These are phyloP conservation scores for Taphrina confusa DNA, from an alignment of 1,139 yeast species.

Conservation along the genomic window DNA sequence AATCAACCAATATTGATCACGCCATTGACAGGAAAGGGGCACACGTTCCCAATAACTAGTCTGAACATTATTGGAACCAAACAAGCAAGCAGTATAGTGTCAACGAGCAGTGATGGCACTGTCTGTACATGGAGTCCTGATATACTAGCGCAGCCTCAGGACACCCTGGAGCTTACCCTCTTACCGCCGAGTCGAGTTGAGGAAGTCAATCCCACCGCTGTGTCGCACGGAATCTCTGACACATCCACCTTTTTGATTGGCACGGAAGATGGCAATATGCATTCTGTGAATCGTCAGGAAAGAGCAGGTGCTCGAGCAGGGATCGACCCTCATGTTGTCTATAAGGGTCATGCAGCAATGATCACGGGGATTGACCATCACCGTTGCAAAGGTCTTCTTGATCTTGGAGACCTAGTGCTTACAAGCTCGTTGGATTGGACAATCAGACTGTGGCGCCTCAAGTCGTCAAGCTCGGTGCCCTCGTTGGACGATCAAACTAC, in stretches of 20 bases:
- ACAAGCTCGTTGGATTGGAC: conserved; percentile 52
- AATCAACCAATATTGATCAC: conserved; percentile 46
- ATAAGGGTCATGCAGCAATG: conserved; percentile 48
- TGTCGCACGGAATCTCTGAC: conserved; percentile 46
- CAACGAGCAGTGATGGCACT: conserved; percentile 54
- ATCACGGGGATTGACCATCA: conserved; percentile 48
- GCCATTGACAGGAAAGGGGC: conserved; percentile 47
- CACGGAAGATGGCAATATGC: conserved; percentile 55
- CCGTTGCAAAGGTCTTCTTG: conserved; percentile 41
- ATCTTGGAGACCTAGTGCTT: conserved; percentile 44
- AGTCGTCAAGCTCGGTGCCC: background rate
- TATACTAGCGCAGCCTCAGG: conserved; percentile 50
- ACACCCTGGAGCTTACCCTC: conserved; percentile 27
- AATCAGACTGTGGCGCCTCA: conserved; percentile 48
- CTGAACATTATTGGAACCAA: conserved; percentile 48
- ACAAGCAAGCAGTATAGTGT: conserved; percentile 47
- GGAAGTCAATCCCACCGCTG: conserved; percentile 38
- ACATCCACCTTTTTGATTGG: conserved; percentile 51
- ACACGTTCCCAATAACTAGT: conserved; percentile 51
- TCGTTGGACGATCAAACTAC: background rate
- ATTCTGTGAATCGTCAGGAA: conserved; percentile 50
- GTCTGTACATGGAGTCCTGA: conserved; percentile 55
- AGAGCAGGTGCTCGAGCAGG: conserved; percentile 47
- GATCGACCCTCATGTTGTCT: conserved; percentile 44
- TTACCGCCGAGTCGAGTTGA: conserved; percentile 42